Evolutionary conservation across 176 grass and related monocot species (phyloP).

Genomic region (Ananas comosus): DNA sequence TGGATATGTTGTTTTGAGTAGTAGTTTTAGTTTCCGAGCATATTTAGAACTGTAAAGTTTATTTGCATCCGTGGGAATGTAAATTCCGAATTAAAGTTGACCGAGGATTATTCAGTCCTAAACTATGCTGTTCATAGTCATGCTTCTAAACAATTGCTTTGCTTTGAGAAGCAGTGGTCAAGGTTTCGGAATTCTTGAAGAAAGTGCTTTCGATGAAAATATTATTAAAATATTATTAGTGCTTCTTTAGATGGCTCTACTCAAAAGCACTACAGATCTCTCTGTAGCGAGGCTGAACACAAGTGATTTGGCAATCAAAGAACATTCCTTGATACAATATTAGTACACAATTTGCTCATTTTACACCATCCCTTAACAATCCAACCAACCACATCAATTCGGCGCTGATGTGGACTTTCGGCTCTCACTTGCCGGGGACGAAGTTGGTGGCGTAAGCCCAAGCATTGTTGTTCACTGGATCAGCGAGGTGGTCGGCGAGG

Average conservation of each 20-base stretch:
- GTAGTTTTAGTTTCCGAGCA: neutral
- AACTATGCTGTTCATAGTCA: no score
- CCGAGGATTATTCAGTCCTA: no score
- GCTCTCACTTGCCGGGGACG: constrained; percentile 31
- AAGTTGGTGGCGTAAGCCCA: constrained; percentile 44
- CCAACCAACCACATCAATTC: neutral
- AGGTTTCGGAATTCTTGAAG: no score
- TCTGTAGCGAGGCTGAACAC: no score
- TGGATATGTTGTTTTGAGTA: neutral
- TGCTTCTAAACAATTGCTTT: no score
- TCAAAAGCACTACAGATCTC: no score
- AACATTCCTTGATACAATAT: neutral
- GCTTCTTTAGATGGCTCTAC: no score
- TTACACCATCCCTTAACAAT: neutral
- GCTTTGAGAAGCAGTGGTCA: no score
- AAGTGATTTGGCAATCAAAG: neutral
- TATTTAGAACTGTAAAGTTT: neutral
- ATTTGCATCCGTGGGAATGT: no score
- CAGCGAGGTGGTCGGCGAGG: constrained; percentile 30
- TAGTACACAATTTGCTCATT: neutral
- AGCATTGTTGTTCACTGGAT: constrained; percentile 38
- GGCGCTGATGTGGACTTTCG: neutral
- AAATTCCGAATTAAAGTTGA: no score
- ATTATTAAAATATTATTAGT: no score
- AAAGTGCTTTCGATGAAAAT: no score